Evolutionary conservation across 805 yeast species (phyloP), one percentile per base, ranked within the genome.

Genomic region (Metschnikowia dekortorum): DNA sequence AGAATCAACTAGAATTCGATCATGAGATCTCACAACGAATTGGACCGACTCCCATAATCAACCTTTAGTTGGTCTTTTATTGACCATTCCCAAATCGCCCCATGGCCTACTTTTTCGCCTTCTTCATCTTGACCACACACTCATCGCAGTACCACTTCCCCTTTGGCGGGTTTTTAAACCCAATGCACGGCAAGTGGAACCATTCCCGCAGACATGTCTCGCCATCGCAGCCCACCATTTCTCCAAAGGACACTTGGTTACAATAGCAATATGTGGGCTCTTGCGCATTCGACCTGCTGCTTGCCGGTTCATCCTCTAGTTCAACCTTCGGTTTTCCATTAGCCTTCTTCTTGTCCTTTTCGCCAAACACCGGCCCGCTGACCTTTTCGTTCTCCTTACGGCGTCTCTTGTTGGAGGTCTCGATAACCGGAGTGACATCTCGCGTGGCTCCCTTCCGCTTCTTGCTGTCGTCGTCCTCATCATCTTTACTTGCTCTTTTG

Each of bases 201-300:
- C 98, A 91, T 67, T 91, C 98, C 48, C 89, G 76, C 64, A 84
- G 84, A 72, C 98, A 92, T 51, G 84, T 82, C 34, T 88, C 91
- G 10, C 97, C 97, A 63, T 94, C 99, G 70, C 99, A 94, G 2
- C 96, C 99, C 53, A 94, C 97, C 99, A 94, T 94, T 63, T 94
- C 98, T 16, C 99, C 99, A 64, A 87, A 94, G 4, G 97, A 92
- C 0, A 91, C 96, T 65, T 91, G 97, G 65, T 90, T 89, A 71
- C 99, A 94, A 71, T 92, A 91, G 68, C 99, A 94, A 66, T 92
- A 92, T 2, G 90, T 81, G 0, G 96, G 96, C 61, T 91, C 97
- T 48, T 48, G 39, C 6, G 58, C 59, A 18, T 47, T 42, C 32
- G 53, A 48, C 34, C 49, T 52, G 9, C 48, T 37, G 36, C 39